A percentile compares a stretch with the other conserved stretches of the same genome.
phyloP scores from a whole-genome alignment of 164 flowering plant genomes.

The Pachysandra terminalis region DNA sequence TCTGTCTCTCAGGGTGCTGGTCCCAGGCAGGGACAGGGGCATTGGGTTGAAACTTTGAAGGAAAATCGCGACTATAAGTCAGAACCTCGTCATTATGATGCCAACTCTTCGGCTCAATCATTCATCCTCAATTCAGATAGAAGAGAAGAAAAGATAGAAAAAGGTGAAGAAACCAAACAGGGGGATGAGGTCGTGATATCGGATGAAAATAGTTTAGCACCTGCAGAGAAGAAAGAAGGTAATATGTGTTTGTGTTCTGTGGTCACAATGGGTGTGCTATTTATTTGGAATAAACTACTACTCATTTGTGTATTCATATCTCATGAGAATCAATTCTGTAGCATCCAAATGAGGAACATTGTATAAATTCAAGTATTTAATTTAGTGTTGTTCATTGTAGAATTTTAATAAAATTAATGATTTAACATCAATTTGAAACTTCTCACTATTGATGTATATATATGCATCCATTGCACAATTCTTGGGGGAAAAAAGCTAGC shows the following conservation, averaged over 20 bases:
- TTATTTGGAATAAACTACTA: neutral
- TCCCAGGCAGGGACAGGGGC: constrained; percentile 38
- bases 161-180: constrained; percentile 22
- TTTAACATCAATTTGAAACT: too few relatives aligned
- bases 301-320: neutral
- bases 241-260: constrained; percentile 6
- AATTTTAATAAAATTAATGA: too few relatives aligned
- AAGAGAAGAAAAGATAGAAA: constrained; percentile 21
- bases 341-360: neutral
- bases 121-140: constrained; percentile 14
- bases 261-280: neutral
- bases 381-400: neutral
- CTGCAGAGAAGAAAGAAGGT: constrained; percentile 47
- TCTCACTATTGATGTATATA: too few relatives aligned
- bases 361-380: neutral
- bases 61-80: constrained; percentile 24
- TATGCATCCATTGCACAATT: neutral
- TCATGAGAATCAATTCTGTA: neutral
- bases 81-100: constrained; percentile 23
- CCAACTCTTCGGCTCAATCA: constrained; percentile 12
- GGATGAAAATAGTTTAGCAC: constrained; percentile 15
- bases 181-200: constrained; percentile 16
- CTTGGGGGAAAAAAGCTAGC: neutral
- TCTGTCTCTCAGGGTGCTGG: constrained; percentile 22
- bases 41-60: constrained; percentile 30